Conservation (phyloP, 2,329 filamentous ascomycete genomes). For the Microascus cirrosus region DNA sequence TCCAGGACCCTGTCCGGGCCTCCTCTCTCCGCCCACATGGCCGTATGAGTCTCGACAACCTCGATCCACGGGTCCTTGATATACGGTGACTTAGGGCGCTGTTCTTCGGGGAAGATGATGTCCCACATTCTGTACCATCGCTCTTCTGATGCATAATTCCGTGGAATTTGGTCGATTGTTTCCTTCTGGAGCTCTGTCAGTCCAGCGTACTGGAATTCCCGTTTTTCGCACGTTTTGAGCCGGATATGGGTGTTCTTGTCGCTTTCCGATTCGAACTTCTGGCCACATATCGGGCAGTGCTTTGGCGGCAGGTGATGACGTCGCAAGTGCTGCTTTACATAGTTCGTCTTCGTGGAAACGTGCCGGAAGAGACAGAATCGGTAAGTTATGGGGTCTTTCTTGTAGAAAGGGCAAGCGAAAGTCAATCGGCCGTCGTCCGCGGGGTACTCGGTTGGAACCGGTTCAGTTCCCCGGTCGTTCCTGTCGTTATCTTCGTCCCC, state of each 20-base stretch:
- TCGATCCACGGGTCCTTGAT: neutral
- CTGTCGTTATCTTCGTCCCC: neutral
- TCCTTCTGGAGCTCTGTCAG: neutral
- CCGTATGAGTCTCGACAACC: neutral
- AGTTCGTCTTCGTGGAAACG: neutral
- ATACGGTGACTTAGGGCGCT: neutral
- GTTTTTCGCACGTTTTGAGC: neutral
- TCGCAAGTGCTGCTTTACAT: neutral
- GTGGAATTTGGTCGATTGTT: neutral
- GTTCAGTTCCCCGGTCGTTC: neutral
- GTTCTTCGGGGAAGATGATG: neutral
- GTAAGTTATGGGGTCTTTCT: neutral
- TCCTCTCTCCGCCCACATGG: neutral
- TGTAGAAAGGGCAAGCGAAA: slow-evolving; percentile 1
- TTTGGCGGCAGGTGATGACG: neutral
- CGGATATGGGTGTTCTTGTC: neutral
- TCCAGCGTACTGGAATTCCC: neutral
- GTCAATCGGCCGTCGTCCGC: neutral
- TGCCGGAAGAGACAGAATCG: neutral
- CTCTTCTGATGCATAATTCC: neutral
- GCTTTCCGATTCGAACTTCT: neutral
- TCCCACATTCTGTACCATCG: slow-evolving; percentile 1
- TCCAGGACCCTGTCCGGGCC: neutral
- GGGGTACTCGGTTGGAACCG: neutral
- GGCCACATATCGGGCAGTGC: neutral